A percentile compares a stretch with the other conserved stretches of the same genome.
Conservation (phyloP, 208 protist genomes). For the Histomonas meleagridis region DNA sequence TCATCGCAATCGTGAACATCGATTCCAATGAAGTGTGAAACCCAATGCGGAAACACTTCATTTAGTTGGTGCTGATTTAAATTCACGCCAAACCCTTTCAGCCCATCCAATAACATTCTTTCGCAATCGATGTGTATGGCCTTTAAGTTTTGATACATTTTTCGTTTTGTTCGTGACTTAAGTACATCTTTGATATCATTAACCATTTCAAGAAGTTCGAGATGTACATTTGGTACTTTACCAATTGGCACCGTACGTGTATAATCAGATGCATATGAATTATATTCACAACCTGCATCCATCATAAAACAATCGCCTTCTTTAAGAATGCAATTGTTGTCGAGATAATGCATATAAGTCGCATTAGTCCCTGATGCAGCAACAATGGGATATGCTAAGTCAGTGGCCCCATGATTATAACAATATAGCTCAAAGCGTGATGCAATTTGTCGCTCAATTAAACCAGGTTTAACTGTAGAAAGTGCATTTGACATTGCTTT, state of each 20-base stretch:
- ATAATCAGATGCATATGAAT: background rate
- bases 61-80: background rate
- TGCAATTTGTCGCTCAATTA: background rate
- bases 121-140: background rate
- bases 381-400: background rate
- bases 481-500: background rate
- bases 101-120: background rate
- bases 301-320: background rate
- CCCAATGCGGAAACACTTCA: background rate
- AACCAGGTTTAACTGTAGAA: background rate
- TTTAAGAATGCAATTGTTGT: background rate
- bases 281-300: background rate
- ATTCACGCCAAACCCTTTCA: background rate
- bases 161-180: too few species aligned
- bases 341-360: background rate
- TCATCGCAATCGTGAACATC: conserved; percentile 30
- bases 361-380: background rate
- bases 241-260: background rate
- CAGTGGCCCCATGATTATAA: background rate
- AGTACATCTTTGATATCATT: background rate
- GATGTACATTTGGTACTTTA: background rate
- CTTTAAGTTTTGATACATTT: background rate
- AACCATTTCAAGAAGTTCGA: background rate
- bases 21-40: background rate
- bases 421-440: background rate